A percentile compares a stretch with the other conserved stretches of the same genome.
Conservation (phyloP, 2,329 filamentous ascomycete genomes). For the Paecilomyces niveus region DNA sequence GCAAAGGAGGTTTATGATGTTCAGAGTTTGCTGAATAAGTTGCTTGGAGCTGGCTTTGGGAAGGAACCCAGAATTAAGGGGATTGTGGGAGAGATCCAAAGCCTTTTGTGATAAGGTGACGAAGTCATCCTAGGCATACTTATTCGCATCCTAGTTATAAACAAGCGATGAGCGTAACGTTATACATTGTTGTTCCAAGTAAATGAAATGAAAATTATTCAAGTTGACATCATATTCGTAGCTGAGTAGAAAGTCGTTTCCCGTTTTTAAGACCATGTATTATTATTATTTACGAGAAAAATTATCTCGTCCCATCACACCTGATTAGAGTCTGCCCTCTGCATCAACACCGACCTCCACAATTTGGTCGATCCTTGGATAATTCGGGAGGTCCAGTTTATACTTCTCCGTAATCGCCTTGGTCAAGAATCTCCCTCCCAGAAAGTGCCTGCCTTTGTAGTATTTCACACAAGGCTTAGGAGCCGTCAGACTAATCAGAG, state of each 20-base stretch:
- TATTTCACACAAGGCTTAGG: slow-evolving; percentile 82
- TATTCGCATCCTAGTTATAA: background rate
- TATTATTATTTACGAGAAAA: background rate
- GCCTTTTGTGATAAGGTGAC: slow-evolving; percentile 20
- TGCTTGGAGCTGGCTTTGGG: slow-evolving; percentile 43
- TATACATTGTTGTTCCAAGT: background rate
- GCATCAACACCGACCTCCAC: slow-evolving; percentile 58
- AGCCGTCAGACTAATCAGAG: slow-evolving; percentile 81
- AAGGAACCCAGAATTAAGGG: slow-evolving; percentile 56
- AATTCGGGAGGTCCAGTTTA: slow-evolving; percentile 71
- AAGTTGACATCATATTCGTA: background rate
- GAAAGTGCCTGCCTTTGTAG: slow-evolving; percentile 82
- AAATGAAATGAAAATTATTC: background rate
- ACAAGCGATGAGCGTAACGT: background rate
- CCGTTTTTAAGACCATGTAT: background rate
- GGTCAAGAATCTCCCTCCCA: slow-evolving; percentile 85
- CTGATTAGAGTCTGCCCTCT: slow-evolving; percentile 24
- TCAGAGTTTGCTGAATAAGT: slow-evolving; percentile 38
- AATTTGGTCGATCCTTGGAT: slow-evolving; percentile 81
- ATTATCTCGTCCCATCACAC: background rate
- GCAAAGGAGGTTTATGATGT: slow-evolving; percentile 53
- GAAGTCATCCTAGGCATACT: background rate
- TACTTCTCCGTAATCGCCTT: slow-evolving; percentile 76
- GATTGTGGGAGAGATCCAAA: slow-evolving; percentile 53
- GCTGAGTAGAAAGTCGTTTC: background rate